phyloP scores from a whole-genome alignment of 345 rosid species.

The Rhodamnia rubescens region DNA sequence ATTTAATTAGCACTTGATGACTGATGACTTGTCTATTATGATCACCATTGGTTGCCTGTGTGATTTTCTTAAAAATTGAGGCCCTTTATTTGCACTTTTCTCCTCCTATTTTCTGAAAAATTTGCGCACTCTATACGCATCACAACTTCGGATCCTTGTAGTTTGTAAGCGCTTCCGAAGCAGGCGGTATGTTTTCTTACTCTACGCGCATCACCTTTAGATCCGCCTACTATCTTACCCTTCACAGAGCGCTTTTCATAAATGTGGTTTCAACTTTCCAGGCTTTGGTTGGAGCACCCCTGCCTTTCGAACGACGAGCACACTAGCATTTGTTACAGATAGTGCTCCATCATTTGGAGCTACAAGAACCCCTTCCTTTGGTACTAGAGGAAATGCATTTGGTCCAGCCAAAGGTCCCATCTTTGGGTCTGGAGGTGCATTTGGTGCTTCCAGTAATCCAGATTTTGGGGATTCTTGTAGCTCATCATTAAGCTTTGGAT shows the following conservation, averaged over 20 bases:
- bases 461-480: too few relatives aligned
- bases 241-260: neutral
- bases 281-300: too few relatives aligned
- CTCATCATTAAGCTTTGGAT: too few relatives aligned
- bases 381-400: neutral
- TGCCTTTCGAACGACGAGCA: slow-evolving; percentile 24
- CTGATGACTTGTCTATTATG: neutral
- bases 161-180: neutral
- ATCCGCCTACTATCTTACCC: neutral
- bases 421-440: slow-evolving; percentile 27
- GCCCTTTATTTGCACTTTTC: neutral
- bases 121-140: neutral
- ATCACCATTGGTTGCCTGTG: neutral
- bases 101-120: neutral
- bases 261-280: neutral
- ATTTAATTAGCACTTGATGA: neutral
- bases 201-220: neutral
- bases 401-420: slow-evolving; percentile 21
- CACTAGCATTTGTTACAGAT: slow-evolving; percentile 12
- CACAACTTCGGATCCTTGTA: neutral
- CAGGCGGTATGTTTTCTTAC: neutral
- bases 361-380: slow-evolving; percentile 33
- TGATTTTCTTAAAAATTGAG: neutral
- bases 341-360: slow-evolving; percentile 10
- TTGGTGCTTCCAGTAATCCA: slow-evolving; percentile 35